Evolutionary conservation across 1,139 yeast genomes (phyloP), one percentile per base, ranked within the genome.

Genomic region (Candida sanyaensis): DNA sequence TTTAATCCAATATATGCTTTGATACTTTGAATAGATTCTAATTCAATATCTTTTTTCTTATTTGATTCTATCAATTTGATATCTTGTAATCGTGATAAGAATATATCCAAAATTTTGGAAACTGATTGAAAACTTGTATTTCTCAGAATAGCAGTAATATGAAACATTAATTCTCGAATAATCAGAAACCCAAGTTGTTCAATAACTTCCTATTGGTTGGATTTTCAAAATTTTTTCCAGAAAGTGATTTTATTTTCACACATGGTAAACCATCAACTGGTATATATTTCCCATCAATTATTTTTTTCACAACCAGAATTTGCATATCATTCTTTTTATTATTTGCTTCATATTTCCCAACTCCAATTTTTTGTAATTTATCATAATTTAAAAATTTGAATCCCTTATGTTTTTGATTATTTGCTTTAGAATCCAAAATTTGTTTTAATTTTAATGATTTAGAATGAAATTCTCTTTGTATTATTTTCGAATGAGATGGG

Each of bases 181-280:
- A 47, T 24, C 50, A 47, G 50, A 11, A 13, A n/a, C 9, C 50
- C 50, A 33, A 47, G 37, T 11, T 31, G 41, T 23, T 47, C 41
- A 31, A 47, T 37, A 10, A 37, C 38, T 28, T 23, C 42, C 32
- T 32, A 10, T 41, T 42, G 28, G 50, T 47, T 11, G 46, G 40
- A 34, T 44, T 47, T 9, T 28, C 12, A 23, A 43, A 47, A 28
- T 43, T 47, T n/a, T 26, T 24, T 10, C 44, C 41, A 17, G 41
- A 42, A 4, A 29, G 10, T 5, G 28, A 29, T 11, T 24, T 37
- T 10, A 45, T 37, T 27, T 24, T 27, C 4, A 45, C n/a, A 5
- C 39, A 23, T 1, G 36, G 30, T 8, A 41, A 33, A 3, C 38
- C 38, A 6, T 12, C n/a, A 9, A 41, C 33, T 13, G 38, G 38